Evolutionary conservation across 306 rosid species (phyloP).

Genomic region (Prunus armeniaca): DNA sequence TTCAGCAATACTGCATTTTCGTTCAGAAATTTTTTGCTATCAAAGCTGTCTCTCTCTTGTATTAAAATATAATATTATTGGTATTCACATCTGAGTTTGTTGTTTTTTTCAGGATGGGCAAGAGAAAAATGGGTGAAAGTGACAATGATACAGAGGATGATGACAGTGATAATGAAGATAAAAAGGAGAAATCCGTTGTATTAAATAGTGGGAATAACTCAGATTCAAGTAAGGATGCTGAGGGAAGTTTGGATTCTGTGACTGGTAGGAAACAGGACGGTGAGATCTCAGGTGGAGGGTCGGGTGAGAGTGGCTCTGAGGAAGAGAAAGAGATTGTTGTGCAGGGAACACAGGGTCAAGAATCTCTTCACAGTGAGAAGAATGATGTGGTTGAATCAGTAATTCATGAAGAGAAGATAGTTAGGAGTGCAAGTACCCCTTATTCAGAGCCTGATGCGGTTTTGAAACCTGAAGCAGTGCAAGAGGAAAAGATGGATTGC

Average conservation of each 20-base stretch:
- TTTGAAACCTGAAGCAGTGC: conserved; percentile 29
- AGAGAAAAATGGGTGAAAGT: conserved; percentile 60
- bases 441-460: conserved; percentile 29
- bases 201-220: conserved; percentile 47
- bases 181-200: conserved; percentile 50
- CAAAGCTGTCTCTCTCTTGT: not conserved
- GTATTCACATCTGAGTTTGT: conserved; percentile 27
- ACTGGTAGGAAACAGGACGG: conserved; percentile 47
- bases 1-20: not conserved
- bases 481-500: conserved; percentile 31
- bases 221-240: conserved; percentile 53
- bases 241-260: conserved; percentile 66
- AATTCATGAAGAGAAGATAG: conserved; percentile 22
- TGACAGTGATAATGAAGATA: conserved; percentile 38
- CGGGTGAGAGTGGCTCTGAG: conserved; percentile 69
- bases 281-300: conserved; percentile 43
- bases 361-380: conserved; percentile 13
- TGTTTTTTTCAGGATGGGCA: conserved; percentile 73
- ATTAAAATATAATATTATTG: conserved; percentile 2
- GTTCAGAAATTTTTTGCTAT: not conserved
- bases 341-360: conserved; percentile 33
- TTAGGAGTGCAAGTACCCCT: conserved; percentile 19
- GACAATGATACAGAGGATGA: conserved; percentile 68
- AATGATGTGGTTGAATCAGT: conserved; percentile 24
- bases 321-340: conserved; percentile 59